Evolutionary conservation across 1,139 yeast species (phyloP).

Genomic region (Pichia kudriavzevii): DNA sequence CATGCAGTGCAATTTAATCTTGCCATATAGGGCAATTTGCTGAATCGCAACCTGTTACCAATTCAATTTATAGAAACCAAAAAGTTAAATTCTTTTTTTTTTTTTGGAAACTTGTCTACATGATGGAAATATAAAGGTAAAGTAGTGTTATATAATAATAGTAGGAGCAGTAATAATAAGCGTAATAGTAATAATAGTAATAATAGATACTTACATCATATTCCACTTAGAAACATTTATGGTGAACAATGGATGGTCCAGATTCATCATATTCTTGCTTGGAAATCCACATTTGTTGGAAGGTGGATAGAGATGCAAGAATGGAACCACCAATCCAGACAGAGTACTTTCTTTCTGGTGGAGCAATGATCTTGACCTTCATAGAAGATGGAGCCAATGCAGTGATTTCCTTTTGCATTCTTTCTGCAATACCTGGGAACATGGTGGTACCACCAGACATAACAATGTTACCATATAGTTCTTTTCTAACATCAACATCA

Average conservation of each 20-base stretch:
- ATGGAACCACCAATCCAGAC: conserved; percentile 99
- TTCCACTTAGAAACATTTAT: conserved; percentile 87
- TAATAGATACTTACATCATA: no score
- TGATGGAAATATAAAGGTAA: no score
- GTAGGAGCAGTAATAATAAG: no score
- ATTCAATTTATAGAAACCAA: no score
- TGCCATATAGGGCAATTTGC: no score
- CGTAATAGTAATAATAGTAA: no score
- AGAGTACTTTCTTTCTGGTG: conserved; percentile 99
- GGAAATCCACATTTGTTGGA: conserved; percentile 99
- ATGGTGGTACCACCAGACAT: conserved; percentile 99
- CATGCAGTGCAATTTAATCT: no score
- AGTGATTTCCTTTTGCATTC: conserved; percentile 99
- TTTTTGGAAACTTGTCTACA: no score
- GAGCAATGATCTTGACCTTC: conserved; percentile 99
- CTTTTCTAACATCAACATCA: conserved; percentile 98
- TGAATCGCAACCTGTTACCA: no score
- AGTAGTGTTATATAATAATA: no score
- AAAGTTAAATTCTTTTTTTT: no score
- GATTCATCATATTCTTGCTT: conserved; percentile 99
- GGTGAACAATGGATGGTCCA: conserved; percentile 99
- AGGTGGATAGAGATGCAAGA: conserved; percentile 95
- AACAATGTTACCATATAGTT: conserved; percentile 97
- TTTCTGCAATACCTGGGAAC: conserved; percentile 99
- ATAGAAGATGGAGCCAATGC: conserved; percentile 99